phyloP scores from a whole-genome alignment of 1,284 basidiomycete species.

The Lignosus rhinocerotis region DNA sequence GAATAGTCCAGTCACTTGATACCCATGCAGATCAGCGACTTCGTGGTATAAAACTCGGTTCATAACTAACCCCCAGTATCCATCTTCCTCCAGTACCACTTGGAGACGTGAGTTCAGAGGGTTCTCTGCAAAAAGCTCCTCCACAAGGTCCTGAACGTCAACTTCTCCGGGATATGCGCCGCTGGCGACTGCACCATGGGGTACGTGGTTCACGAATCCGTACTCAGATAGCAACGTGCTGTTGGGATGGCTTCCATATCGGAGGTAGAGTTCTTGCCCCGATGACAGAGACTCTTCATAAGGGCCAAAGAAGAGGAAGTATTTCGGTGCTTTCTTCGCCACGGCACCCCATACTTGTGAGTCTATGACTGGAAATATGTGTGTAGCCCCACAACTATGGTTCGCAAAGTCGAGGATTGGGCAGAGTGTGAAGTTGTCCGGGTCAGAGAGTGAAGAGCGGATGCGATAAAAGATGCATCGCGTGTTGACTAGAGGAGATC shows the following conservation, averaged over 20 bases:
- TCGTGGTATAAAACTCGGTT: background rate
- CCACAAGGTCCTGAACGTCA: slow-evolving; percentile 60
- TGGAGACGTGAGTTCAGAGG: slow-evolving; percentile 46
- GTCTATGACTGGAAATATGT: slow-evolving; percentile 44
- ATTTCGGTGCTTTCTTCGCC: background rate
- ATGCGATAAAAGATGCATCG: slow-evolving; percentile 80
- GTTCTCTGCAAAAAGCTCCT: slow-evolving; percentile 46
- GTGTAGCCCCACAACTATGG: slow-evolving; percentile 48
- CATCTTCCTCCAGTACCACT: slow-evolving; percentile 51
- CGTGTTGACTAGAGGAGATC: slow-evolving; percentile 70
- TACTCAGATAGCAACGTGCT: slow-evolving; percentile 80
- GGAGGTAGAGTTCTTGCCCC: slow-evolving; percentile 69
- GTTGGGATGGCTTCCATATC: slow-evolving; percentile 78
- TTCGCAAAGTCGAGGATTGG: slow-evolving; percentile 88
- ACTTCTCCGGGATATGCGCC: slow-evolving; percentile 51
- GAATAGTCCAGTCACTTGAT: slow-evolving; percentile 73
- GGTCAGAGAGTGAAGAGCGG: slow-evolving; percentile 50
- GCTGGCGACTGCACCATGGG: slow-evolving; percentile 28
- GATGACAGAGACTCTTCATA: slow-evolving; percentile 38
- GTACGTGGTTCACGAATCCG: slow-evolving; percentile 64
- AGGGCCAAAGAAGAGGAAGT: slow-evolving; percentile 57
- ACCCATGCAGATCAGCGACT: background rate
- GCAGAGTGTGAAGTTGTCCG: slow-evolving; percentile 80
- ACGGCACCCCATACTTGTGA: slow-evolving; percentile 34
- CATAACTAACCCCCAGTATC: slow-evolving; percentile 73